Conservation (phyloP, 2,329 filamentous ascomycete species). For the Pseudonectria foliicola region DNA sequence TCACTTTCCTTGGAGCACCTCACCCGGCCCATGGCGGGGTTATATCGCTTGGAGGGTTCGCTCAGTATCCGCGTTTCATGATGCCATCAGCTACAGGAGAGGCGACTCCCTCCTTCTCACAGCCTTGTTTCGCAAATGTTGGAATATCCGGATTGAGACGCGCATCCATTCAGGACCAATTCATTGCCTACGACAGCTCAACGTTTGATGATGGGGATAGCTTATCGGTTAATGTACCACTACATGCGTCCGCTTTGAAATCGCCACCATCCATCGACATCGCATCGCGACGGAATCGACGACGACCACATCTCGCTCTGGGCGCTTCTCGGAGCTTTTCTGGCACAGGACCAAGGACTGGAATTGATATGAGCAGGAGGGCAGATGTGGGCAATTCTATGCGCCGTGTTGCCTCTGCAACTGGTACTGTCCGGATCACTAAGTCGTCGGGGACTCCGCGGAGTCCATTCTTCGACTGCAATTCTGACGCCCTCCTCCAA, state of each 20-base stretch:
- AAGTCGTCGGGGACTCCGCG: constrained; percentile 26
- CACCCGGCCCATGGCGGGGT: background rate
- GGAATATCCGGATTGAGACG: constrained; percentile 7
- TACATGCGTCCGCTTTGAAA: constrained; percentile 30
- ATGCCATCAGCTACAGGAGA: constrained; percentile 17
- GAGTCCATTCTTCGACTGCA: constrained; percentile 37
- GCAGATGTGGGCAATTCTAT: constrained; percentile 41
- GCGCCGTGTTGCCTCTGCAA: constrained; percentile 47
- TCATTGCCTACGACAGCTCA: constrained; percentile 8
- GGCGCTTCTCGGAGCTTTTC: constrained; percentile 38
- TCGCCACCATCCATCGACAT: constrained; percentile 47
- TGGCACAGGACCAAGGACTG: constrained; percentile 37
- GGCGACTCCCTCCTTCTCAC: constrained; percentile 14
- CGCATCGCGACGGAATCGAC: constrained; percentile 43
- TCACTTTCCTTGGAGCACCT: constrained; percentile 8
- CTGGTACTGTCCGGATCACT: constrained; percentile 31
- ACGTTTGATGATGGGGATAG: constrained; percentile 12
- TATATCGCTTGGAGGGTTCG: constrained; percentile 4
- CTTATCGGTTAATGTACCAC: constrained; percentile 10
- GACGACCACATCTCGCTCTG: constrained; percentile 39
- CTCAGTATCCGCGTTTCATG: constrained; percentile 18
- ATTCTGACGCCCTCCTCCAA: constrained; percentile 38
- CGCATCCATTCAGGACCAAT: constrained; percentile 14
- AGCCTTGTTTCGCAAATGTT: constrained; percentile 13
- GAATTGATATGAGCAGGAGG: constrained; percentile 38